Evolutionary conservation across 2,329 filamentous ascomycete genomes (phyloP), one percentile per base, ranked within the genome.

Genomic region (Diaporthe sp.): DNA sequence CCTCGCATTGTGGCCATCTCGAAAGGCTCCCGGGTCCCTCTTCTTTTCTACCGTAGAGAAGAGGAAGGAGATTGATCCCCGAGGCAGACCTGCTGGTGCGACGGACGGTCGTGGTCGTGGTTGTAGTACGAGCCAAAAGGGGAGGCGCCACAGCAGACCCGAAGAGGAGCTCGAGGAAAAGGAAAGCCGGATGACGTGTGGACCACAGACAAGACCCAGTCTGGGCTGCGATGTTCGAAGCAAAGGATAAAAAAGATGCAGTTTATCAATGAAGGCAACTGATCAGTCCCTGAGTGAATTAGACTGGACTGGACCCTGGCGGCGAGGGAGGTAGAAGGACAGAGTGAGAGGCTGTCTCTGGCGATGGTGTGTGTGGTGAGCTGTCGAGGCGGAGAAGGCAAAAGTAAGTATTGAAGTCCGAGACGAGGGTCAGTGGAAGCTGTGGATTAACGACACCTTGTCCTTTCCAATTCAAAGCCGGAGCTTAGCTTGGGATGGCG

Each of bases 1-100:
- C 76, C 76, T 75, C 76, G 76, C 73, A 75, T 63, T 49, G 76
- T 77, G 42, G 76, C 58, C 76, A 77, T 77, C 25, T 73, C 63
- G 70, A 76, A 34, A 53, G 70, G 70, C 25, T 39, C n/a, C 65
- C 34, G 49, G 1, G 20, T 42, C 20, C 28, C 37, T 9, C 25
- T n/a, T 25, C n/a, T 65, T 58, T 51, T 47, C 39, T 61, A 49
- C 25, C 49, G 49, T n/a, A 49, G 42, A 17, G 53, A 34, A 44
- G 20, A 72, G 51, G 28, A 28, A 57, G 28, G 51, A 60, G 37
- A 28, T 17, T 58, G 60, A 22, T 60, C 28, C 47, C 44, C 60
- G 53, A 34, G n/a, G 61, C 51, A 63, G 68, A 57, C 73, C 53
- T 75, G 75, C 73, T 76, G 68, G 71, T 73, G 71, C 25, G 53